Conservation (phyloP, 192 early-diverging fungal genomes). For the Oehlia diaphana region DNA sequence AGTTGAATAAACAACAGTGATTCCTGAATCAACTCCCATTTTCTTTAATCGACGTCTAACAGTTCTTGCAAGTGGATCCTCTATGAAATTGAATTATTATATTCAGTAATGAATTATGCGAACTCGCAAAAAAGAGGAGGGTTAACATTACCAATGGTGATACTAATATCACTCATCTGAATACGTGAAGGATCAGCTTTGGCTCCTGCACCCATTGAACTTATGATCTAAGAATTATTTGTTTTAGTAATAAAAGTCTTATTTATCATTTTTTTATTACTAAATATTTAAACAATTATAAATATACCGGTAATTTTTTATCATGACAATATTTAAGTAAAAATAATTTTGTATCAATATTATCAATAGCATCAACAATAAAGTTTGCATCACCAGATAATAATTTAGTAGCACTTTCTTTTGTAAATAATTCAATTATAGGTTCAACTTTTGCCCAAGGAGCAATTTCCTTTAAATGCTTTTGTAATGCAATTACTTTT, state of each 20-base stretch:
- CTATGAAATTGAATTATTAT: conserved; percentile 38
- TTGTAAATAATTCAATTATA: conserved; percentile 72
- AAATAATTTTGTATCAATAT: conserved; percentile 91
- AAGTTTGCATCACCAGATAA: conserved; percentile 72
- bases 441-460: conserved; percentile 83
- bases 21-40: conserved; percentile 71
- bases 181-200: conserved; percentile 95
- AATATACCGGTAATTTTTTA: conserved; percentile 61
- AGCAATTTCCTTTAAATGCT: conserved; percentile 71
- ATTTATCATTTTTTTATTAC: no score
- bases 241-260: not conserved
- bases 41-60: conserved; percentile 76
- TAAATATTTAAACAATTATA: not conserved
- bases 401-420: conserved; percentile 65
- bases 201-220: conserved; percentile 97
- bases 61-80: conserved; percentile 90
- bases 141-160: conserved; percentile 68
- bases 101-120: not conserved
- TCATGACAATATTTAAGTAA: conserved; percentile 85
- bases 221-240: conserved; percentile 51
- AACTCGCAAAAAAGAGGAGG: not conserved
- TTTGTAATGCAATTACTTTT: conserved; percentile 76
- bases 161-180: conserved; percentile 94
- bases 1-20: conserved; percentile 92
- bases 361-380: conserved; percentile 92